Evolutionary conservation across 23 red algal species (phyloP), one percentile per base, ranked within the genome.

Genomic region (Gracilaria gracilis): DNA sequence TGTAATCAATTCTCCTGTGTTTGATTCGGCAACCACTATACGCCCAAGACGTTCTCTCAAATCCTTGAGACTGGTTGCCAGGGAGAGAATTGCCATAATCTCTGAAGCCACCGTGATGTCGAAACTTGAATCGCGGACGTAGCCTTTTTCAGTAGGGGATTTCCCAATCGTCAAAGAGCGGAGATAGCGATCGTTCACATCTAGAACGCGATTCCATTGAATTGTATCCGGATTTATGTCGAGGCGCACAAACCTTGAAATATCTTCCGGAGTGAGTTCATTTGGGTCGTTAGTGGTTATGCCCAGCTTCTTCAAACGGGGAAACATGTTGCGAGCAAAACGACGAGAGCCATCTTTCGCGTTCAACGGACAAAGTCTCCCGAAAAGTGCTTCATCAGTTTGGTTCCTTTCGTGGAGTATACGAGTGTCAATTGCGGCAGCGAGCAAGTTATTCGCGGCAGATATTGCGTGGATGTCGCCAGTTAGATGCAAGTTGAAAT

Each of bases 81-180:
- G 91, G 19, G 97, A 94, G 23, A 99, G 81, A 74, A 99, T 93
- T 48, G 97, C 97, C 97, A 99, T 99, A 80, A 99, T 96, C 76
- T 99, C 97, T 46, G 93, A 96, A 38, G 97, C 97, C 11, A 99
- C 97, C 7, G 93, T 95, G 64, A 99, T 99, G 47, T 99, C 97
- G 89, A 96, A 99, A 17, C 88, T 93, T 19, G 97, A 96, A 14
- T 89, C 83, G 15, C 94, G 72, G 28, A 70, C 25, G 69, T 77
- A 86, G 15, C 94, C 97, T 62, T 86, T 90, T 79, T 99, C 97
- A 16, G 94, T 94, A 0, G 77, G 77, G 12, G 75, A 80, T 77
- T 82, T 82, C 9, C 97, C 97, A 35, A 99, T 79, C 19, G 72
- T 86, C 8, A 99, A 89, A 28, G 75, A 51, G 20, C 97, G 80